Evolutionary conservation across 352 stramenopile species (phyloP), one percentile per base, ranked within the genome.

Genomic region (Achlya hypogyna): DNA sequence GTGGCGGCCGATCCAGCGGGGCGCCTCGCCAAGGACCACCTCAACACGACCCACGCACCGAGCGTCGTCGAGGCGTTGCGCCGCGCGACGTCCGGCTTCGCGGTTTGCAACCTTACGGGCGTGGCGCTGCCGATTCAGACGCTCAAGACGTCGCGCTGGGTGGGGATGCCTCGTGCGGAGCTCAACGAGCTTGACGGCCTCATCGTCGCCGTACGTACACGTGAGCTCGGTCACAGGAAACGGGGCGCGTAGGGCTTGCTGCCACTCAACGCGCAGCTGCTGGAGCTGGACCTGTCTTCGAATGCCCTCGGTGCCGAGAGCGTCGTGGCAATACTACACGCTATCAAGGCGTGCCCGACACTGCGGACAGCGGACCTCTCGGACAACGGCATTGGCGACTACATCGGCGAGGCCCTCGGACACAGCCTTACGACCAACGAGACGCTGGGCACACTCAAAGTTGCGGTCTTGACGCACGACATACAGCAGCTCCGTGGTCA

Each of bases 241-340:
- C 31, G n/a, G 2, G 25, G 49, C 31, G 25, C 23, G 2, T 53
- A 67, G 60, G 81, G 75, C 0, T 47, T 92, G 22, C 54, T 92
- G 9, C 75, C 78, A 6, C 62, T 80, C 4, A 92, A 89, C 51
- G 63, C 6, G 2, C 75, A 76, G 38, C 40, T 92, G 22, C 52
- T 90, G 23, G 80, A 78, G 0, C 68, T 92, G n/a, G 80, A 92
- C 68, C 51, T 92, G 25, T 84, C 80, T 0, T 62, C 79, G 62
- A 90, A 92, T 20, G 65, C 63, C 31, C 71, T 90, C 25, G 74
- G 84, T 22, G 74, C 75, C 32, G 76, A 76, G 66, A 77, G 70
- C 0, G 76, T 90, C 16, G 63, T 88, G 0, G 76, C 82, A 49
- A 40, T 92, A 1, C 59, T 92, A 5, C 63, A 72, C 40, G 78